Evolutionary conservation across 2,329 filamentous ascomycete genomes (phyloP), one percentile per base, ranked within the genome.

Genomic region (Didymella exigua): DNA sequence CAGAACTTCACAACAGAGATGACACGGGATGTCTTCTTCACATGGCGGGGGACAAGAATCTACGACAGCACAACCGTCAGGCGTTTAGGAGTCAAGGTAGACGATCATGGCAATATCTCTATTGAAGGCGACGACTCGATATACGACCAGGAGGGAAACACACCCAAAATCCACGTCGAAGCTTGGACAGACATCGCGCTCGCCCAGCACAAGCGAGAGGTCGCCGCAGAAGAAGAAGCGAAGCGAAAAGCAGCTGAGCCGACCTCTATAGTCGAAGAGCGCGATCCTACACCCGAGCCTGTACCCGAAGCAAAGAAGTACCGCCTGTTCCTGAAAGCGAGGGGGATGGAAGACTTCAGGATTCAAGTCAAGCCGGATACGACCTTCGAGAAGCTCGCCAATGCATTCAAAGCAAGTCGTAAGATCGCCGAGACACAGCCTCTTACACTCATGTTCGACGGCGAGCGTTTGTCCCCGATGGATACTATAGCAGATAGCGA

Each of bases 11-110:
- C 78, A 1, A 74, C 77, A 2, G 77, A 82, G 2, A 71, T 81
- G 21, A 75, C 80, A 2, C 76, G 81, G 4, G 77, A 79, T 0
- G 78, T 96, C 16, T 89, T 95, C 65, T 81, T 98, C 50, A 95
- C 90, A 0, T 96, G 90, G 88, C 87, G 87, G 59, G 83, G 85
- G 23, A 85, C 84, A 54, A 84, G 85, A 55, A 76, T 96, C 3
- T 96, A 89, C 70, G 85, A 89, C 60, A 83, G 84, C n/a, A 90
- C 89, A 5, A 93, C 88, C 6, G 59, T 74, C 19, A 55, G 59
- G 19, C 61, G 72, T 3, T 50, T 74, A n/a, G 74, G 73, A 9
- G 82, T 95, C 40, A 76, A 77, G 24, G 66, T 80, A 3, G 77
- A 80, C 48, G 63, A 67, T 2, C 67, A 75, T 26, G 76, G 79